Base-by-base conservation (phyloP, 257 asterid genomes). In the Cruciata laevipes region DNA sequence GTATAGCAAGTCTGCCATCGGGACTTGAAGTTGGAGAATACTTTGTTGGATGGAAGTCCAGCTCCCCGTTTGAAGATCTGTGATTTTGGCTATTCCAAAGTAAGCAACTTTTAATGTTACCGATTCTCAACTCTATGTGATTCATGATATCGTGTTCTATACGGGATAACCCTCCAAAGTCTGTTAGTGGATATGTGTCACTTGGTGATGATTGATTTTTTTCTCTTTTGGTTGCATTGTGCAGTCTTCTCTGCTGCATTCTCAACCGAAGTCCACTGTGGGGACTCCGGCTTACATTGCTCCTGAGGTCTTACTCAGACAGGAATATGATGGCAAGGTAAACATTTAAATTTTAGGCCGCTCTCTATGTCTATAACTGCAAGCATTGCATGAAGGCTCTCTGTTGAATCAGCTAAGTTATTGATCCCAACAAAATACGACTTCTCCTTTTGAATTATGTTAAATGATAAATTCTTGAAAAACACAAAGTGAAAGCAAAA, bases 11-110 rank as follows among this genome's bases (percentile, higher is more conserved):
- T 90, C 73, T 90, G 97, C 71, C 97, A 90, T 75, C 87, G 97
- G 49, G 97, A 90, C 73, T 74, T 90, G 83, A 90, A 90, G 84
- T 86, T 90, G 71, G 97, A 90, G 69, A 90, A 90, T 78, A 86
- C 97, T 18, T 80, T 90, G 85, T 76, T 90, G 75, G 97, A 88
- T 70, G 97, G 96, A 61, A 90, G 97, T 75, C 89, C 87, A 16
- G 97, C 97, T 66, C 97, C 97, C 62, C 81, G 97, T 70, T 53
- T 90, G 79, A 90, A 90, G 80, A 90, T 90, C 64, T 90, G 97
- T 69, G 97, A 90, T 78, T 90, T 90, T 88, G 97, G 97, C 53
- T 90, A 90, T 77, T 90, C 97, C 56, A 90, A 90, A 95, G 97
- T 90, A 83, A 33, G 23, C 38, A 42, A 67, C 38, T 10, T 47